Percentiles rank a stretch among this genome's conserved stretches.
Conservation (phyloP, 176 grass and related monocot genomes). For the Oryza nivara region DNA sequence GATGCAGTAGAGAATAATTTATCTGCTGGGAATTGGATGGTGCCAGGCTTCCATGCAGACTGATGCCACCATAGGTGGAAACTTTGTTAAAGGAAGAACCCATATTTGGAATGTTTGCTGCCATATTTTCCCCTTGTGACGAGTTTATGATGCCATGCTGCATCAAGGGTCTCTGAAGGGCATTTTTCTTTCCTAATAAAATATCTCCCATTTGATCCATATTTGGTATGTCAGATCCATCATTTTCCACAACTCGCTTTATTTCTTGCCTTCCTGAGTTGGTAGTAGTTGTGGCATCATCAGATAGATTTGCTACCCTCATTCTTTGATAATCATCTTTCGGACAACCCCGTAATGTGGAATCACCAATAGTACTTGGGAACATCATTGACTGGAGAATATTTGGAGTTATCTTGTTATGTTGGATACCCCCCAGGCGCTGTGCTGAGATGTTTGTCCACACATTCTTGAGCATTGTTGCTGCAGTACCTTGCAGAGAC, state of each 20-base stretch:
- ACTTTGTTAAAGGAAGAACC: constrained; percentile 40
- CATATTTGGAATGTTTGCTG: constrained; percentile 44
- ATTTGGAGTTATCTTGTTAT: constrained; percentile 74
- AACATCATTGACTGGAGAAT: constrained; percentile 90
- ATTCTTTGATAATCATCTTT: constrained; percentile 57
- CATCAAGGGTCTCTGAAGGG: constrained; percentile 49
- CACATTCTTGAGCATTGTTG: constrained; percentile 85
- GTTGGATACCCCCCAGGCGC: constrained; percentile 54
- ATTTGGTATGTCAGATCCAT: constrained; percentile 52
- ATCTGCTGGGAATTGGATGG: constrained; percentile 66
- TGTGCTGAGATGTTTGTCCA: constrained; percentile 91
- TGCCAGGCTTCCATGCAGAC: constrained; percentile 59
- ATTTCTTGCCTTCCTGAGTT: constrained; percentile 70
- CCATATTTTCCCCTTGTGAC: constrained; percentile 52
- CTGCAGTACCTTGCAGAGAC: constrained; percentile 37
- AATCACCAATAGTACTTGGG: constrained; percentile 41
- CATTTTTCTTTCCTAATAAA: constrained; percentile 48
- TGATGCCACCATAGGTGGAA: constrained; percentile 22
- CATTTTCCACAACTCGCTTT: constrained; percentile 51
- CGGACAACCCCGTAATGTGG: constrained; percentile 55
- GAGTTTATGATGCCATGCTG: constrained; percentile 57
- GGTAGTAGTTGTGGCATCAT: constrained; percentile 61
- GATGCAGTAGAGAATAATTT: constrained; percentile 76
- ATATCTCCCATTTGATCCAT: constrained; percentile 43
- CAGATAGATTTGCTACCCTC: constrained; percentile 56